Evolutionary conservation across 805 yeast species (phyloP), one percentile per base, ranked within the genome.

Genomic region (Priceomyces fermenticarens): DNA sequence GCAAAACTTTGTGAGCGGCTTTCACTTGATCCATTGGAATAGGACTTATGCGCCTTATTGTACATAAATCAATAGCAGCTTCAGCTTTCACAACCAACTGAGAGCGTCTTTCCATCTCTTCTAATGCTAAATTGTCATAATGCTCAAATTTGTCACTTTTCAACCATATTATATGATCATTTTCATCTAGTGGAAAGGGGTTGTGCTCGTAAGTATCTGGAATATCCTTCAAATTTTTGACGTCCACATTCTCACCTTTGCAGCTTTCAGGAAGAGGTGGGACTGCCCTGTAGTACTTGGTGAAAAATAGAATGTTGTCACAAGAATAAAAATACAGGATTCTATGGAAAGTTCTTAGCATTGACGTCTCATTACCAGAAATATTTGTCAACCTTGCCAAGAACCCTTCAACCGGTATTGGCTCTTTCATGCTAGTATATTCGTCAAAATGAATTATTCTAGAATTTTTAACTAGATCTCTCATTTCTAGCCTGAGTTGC

Each of bases 321-420:
- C 72, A 70, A 0, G 95, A 73, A 52, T 68, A 79, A 46, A 85
- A 77, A 59, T 89, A 90, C 44, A 73, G 73, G 33, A 82, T 60
- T 41, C 75, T 78, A 48, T 72, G 73, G 40, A 77, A 73, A 27
- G 74, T 60, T 26, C 70, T 65, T 4, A 70, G 53, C 8, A 70
- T 42, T 39, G 60, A 43, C 54, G 60, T 44, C 48, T 59, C 52
- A 47, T 51, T 55, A 0, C 88, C 88, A 4, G 59, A 54, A 42
- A 75, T 68, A 33, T 78, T 71, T 0, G 82, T 72, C 25, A 83
- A 55, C 37, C 82, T 71, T 2, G 77, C 64, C 14, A 90, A 58
- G 55, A 85, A 89, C 0, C 98, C 98, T 62, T 91, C 98, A 8
- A 88, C 59, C 0, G 96, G 82, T 0, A 63, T 39, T 0, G 97